Base-by-base conservation (phyloP, 2,329 filamentous ascomycete genomes). In the Diaporthe vexans region DNA sequence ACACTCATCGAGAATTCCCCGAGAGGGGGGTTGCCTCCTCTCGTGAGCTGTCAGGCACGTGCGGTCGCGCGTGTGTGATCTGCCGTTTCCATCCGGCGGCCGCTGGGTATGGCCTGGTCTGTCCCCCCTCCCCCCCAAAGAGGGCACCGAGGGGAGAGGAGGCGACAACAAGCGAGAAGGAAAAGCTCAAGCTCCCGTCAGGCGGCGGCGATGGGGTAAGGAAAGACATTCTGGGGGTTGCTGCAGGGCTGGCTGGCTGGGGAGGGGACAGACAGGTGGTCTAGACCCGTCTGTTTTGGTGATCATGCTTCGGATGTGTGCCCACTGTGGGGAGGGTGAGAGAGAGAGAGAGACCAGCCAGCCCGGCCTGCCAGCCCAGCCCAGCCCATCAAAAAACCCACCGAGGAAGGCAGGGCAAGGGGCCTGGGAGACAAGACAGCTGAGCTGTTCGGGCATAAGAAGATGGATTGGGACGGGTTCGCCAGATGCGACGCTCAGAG, bases 251-350 rank as follows among this genome's bases (percentile, higher is more conserved):
- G 17, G 29, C 29, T 35, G 17, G 26, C 6, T 11, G 4, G 46
- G 7, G 19, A n/a, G 46, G 46, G 46, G 61, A 46, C 61, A 29
- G 13, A 48, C 24, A 19, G 35, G 13, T n/a, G 63, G 63, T 68
- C 63, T 54, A 68, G 63, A 40, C 63, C 59, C n/a, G 63, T 68
- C 61, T 43, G 40, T 29, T 48, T 21, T n/a, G 46, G 46, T 52
- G 48, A 68, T 68, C 63, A 68, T 54, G 63, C 63, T 54, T 68
- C 48, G 48, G 35, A 15, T 68, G 15, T 19, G 48, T 68, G 63
- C 63, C 63, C 63, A 68, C 63, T 40, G 33, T 68, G 48, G 48
- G 63, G 63, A 21, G 29, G 24, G 26, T 1, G 19, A 21, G 4
- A 35, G 11, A 51, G 19, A 17, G 2, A 26, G 35, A 9, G 7